Evolutionary conservation across 2,329 filamentous ascomycete species (phyloP).

Genomic region (Ophioceras dolichostomum): DNA sequence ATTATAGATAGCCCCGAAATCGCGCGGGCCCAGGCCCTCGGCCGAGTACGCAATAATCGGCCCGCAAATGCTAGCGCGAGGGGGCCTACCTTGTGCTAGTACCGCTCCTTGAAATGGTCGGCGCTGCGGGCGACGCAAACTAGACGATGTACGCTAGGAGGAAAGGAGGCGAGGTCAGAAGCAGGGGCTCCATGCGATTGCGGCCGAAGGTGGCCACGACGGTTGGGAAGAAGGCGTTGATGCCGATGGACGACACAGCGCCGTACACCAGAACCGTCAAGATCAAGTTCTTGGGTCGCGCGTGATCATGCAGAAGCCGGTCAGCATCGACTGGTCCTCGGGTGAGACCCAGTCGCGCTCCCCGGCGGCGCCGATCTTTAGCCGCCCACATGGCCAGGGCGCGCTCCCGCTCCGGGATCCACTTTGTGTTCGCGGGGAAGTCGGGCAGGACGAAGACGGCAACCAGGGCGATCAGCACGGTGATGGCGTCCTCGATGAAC

Average conservation of each 20-base stretch:
- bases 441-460: conserved; percentile 53
- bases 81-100: conserved; percentile 52
- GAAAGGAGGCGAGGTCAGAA: conserved; percentile 55
- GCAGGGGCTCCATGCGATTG: conserved; percentile 34
- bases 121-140: conserved; percentile 58
- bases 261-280: conserved; percentile 9
- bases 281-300: conserved; percentile 11
- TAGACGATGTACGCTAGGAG: conserved; percentile 47
- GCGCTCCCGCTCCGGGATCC: conserved; percentile 10
- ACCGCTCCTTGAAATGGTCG: conserved; percentile 59
- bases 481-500: conserved; percentile 58
- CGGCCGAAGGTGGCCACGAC: conserved; percentile 4
- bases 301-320: conserved; percentile 10
- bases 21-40: conserved; percentile 45
- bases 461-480: conserved; percentile 43
- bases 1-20: conserved; percentile 66
- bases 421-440: conserved; percentile 45
- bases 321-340: conserved; percentile 7
- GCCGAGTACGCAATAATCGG: conserved; percentile 60
- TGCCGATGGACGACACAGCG: conserved; percentile 8
- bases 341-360: conserved; percentile 11
- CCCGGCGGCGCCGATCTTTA: conserved; percentile 10
- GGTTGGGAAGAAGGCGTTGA: conserved; percentile 12
- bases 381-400: conserved; percentile 11
- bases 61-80: conserved; percentile 35